Evolutionary conservation across 2,329 filamentous ascomycete genomes (phyloP).

Genomic region (Aureobasidium mangrovei): DNA sequence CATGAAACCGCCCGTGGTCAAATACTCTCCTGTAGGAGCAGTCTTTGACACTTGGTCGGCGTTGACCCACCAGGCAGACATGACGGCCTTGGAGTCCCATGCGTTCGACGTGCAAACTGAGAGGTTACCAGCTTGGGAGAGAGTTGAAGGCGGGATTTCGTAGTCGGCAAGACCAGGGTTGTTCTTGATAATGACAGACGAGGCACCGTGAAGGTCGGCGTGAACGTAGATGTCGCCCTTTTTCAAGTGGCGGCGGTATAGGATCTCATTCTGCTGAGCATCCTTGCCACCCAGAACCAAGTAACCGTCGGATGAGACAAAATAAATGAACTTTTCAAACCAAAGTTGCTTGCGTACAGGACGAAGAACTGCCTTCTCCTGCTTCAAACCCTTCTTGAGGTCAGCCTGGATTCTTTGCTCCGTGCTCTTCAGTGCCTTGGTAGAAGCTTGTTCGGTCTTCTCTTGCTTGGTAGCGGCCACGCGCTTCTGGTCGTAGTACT

Average conservation of each 20-base stretch:
- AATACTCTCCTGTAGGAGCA: conserved; percentile 67
- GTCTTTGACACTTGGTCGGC: conserved; percentile 86
- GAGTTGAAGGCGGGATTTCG: conserved; percentile 81
- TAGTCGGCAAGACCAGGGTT: conserved; percentile 66
- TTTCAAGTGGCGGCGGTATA: conserved; percentile 79
- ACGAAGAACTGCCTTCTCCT: conserved; percentile 80
- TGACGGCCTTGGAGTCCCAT: conserved; percentile 93
- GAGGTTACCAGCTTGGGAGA: conserved; percentile 81
- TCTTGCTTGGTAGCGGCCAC: conserved; percentile 77
- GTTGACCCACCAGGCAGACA: conserved; percentile 94
- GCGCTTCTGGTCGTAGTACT: conserved; percentile 87
- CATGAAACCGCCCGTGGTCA: conserved; percentile 70
- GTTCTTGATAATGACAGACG: conserved; percentile 86
- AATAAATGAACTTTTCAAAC: conserved; percentile 97
- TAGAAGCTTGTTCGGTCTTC: conserved; percentile 73
- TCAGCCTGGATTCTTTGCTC: conserved; percentile 82
- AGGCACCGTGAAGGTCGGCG: conserved; percentile 76
- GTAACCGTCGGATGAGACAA: conserved; percentile 92
- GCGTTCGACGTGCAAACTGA: conserved; percentile 78
- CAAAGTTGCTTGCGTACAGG: conserved; percentile 77
- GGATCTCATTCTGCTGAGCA: conserved; percentile 76
- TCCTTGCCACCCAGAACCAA: conserved; percentile 82
- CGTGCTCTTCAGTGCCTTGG: conserved; percentile 76
- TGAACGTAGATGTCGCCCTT: conserved; percentile 90
- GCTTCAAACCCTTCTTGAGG: conserved; percentile 78